phyloP scores from a whole-genome alignment of 225 moss, liverwort and hornwort species.

The Thuidium tamariscinum region DNA sequence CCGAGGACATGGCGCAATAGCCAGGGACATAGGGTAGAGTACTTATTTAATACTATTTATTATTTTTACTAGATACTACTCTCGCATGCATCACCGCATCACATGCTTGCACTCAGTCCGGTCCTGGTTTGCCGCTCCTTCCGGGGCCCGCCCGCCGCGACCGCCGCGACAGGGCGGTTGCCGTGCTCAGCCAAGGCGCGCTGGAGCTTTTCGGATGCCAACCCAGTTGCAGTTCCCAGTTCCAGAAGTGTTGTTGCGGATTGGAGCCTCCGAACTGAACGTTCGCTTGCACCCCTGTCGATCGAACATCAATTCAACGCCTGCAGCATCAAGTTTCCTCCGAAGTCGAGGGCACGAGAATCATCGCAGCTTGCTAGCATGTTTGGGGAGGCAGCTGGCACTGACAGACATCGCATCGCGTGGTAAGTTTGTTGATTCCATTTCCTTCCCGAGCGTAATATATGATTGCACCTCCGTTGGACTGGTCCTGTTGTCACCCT shows the following conservation, averaged over 20 bases:
- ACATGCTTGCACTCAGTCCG: not conserved
- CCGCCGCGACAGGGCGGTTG: not conserved
- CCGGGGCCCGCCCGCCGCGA: not conserved
- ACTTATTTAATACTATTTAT: not conserved
- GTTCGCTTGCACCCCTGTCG: not conserved
- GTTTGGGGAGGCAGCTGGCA: not conserved
- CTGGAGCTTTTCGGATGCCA: not conserved
- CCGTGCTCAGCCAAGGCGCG: not conserved
- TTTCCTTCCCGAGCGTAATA: not conserved
- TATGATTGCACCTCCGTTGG: not conserved
- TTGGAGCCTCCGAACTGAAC: not conserved
- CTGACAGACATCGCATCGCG: not conserved
- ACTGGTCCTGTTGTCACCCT: not conserved
- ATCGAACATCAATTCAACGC: not conserved
- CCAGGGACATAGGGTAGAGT: not conserved
- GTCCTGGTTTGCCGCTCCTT: not conserved
- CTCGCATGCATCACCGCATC: not conserved
- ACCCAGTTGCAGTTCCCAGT: not conserved
- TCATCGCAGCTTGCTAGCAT: not conserved
- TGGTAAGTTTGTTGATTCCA: not conserved
- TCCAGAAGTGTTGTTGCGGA: not conserved
- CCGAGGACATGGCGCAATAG: not conserved
- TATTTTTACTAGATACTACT: not conserved
- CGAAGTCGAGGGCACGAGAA: not conserved
- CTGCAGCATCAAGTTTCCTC: not conserved